A percentile compares a stretch with the other conserved stretches of the same genome.
phyloP scores from a whole-genome alignment of 2,329 filamentous ascomycete species.

The Albifimbria verrucaria region DNA sequence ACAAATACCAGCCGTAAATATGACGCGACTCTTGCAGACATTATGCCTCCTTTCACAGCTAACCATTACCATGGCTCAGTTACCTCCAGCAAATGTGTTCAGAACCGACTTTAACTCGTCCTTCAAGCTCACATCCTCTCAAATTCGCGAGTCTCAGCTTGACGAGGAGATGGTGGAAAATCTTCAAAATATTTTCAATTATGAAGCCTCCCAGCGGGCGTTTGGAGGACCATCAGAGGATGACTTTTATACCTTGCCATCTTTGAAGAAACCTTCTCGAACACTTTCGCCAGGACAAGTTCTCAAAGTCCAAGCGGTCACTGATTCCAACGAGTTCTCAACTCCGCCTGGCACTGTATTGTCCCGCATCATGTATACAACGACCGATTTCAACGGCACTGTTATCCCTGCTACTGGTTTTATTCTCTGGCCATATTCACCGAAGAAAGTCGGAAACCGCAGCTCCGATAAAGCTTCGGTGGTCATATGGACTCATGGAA shows the following conservation, averaged over 20 bases:
- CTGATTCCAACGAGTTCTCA: slow-evolving; percentile 1
- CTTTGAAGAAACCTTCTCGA: not conserved
- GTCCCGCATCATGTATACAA: slow-evolving; percentile 8
- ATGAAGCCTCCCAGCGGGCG: slow-evolving; percentile 10
- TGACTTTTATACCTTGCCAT: slow-evolving; percentile 12
- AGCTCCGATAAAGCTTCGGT: slow-evolving; percentile 13
- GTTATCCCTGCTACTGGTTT: slow-evolving; percentile 8
- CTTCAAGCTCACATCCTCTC: slow-evolving; percentile 3
- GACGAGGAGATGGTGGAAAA: slow-evolving; percentile 2
- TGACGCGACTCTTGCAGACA: not conserved
- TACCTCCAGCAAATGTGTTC: not conserved
- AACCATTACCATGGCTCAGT: slow-evolving; percentile 5
- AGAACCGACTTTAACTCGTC: slow-evolving; percentile 12
- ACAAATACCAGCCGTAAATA: too few species aligned
- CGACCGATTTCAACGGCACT: slow-evolving; percentile 10
- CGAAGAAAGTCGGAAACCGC: not conserved
- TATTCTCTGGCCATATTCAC: slow-evolving; percentile 11
- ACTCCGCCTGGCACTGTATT: slow-evolving; percentile 8
- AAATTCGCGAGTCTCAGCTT: slow-evolving; percentile 7
- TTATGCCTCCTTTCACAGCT: not conserved
- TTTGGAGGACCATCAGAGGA: slow-evolving; percentile 14
- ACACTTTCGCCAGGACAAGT: slow-evolving; percentile 6
- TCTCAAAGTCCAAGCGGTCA: slow-evolving; percentile 13
- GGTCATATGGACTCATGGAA: slow-evolving; percentile 42
- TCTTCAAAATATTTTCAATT: slow-evolving; percentile 10